phyloP scores from a whole-genome alignment of 441 rosid genomes.

The Corymbia calophylla region DNA sequence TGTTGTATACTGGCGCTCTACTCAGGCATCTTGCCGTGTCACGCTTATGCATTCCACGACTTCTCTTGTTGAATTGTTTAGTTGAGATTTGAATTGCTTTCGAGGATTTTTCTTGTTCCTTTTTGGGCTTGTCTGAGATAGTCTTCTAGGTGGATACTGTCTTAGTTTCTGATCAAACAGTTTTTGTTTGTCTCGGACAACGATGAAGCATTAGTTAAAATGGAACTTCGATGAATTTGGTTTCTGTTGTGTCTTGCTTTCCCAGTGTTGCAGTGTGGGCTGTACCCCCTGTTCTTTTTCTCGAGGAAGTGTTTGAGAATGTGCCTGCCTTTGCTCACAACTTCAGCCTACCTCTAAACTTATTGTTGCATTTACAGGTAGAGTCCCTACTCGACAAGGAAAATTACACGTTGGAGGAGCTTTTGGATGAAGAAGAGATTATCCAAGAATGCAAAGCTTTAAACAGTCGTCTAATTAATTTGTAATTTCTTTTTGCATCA shows the following conservation, averaged over 20 bases:
- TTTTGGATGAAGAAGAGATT: constrained; percentile 26
- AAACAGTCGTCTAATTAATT: constrained; percentile 20
- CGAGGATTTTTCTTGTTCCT: not conserved
- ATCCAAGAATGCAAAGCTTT: constrained; percentile 24
- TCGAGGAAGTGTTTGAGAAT: not conserved
- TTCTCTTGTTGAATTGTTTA: not conserved
- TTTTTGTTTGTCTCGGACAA: not conserved
- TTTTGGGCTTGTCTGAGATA: not conserved
- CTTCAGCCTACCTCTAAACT: not conserved
- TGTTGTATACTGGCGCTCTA: not conserved
- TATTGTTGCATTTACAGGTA: constrained; percentile 1
- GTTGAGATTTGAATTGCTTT: not conserved
- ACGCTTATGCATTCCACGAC: not conserved
- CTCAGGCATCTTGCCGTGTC: not conserved
- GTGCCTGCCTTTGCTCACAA: not conserved
- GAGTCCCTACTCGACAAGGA: constrained; percentile 19
- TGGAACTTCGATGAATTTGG: not conserved
- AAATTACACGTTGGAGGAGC: constrained; percentile 20
- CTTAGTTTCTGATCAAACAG: not conserved
- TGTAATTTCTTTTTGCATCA: constrained; percentile 2
- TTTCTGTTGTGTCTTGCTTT: not conserved
- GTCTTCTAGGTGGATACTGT: not conserved
- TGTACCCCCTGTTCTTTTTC: not conserved
- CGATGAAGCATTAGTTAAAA: not conserved
- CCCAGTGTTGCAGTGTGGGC: not conserved